phyloP scores from a whole-genome alignment of 208 protist genomes.

The Crithidia expoeki region DNA sequence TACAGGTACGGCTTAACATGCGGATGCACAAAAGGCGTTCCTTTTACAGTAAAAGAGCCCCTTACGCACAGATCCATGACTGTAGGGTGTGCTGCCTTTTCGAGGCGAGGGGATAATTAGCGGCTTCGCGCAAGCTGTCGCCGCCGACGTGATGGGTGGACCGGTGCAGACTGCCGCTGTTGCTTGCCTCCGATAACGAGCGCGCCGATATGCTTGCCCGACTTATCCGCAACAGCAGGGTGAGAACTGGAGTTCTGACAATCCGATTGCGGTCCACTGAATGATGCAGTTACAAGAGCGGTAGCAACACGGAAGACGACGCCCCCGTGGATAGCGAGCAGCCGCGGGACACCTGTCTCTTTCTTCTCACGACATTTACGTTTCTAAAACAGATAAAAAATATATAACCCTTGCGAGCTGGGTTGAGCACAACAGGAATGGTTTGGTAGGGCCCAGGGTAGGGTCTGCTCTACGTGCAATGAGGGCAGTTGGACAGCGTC shows the following conservation, averaged over 20 bases:
- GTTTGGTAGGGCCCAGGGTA: no score
- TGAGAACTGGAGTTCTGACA: background rate
- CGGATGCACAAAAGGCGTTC: background rate
- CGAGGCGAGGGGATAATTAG: background rate
- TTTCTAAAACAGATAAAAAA: no score
- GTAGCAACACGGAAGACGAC: no score
- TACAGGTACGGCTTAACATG: background rate
- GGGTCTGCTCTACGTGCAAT: no score
- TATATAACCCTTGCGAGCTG: no score
- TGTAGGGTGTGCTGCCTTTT: background rate
- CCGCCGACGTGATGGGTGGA: background rate
- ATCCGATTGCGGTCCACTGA: background rate
- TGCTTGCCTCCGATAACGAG: background rate
- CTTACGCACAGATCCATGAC: background rate
- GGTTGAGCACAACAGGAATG: no score
- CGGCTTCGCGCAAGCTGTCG: background rate
- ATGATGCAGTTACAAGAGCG: no score
- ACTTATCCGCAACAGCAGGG: background rate
- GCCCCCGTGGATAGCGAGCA: no score
- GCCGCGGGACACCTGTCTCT: no score
- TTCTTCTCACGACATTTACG: no score
- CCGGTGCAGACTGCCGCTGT: background rate
- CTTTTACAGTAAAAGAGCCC: background rate
- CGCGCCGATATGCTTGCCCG: background rate
- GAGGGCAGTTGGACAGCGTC: no score